phyloP scores from a whole-genome alignment of 495 filamentous ascomycete species.

The Neurospora cerealis region DNA sequence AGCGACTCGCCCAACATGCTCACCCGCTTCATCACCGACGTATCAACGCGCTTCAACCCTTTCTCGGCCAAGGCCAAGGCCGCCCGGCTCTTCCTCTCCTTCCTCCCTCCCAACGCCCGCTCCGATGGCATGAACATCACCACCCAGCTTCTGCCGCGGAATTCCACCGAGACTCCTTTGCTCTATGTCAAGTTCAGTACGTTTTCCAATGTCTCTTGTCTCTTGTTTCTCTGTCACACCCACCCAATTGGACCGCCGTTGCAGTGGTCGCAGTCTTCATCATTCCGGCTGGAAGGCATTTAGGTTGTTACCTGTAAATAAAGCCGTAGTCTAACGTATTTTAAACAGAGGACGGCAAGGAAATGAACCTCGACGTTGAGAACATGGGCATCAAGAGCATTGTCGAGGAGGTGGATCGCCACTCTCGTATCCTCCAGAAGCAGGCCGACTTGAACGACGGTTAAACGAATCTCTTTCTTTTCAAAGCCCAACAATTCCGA shows the following conservation, averaged over 20 bases:
- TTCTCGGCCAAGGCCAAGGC: conserved; percentile 69
- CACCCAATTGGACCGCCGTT: background rate
- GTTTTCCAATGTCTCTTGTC: conserved; percentile 19
- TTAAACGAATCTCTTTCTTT: conserved; percentile 3
- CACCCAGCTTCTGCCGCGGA: conserved; percentile 63
- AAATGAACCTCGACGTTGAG: conserved; percentile 58
- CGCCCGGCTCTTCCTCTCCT: conserved; percentile 74
- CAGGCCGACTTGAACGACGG: conserved; percentile 67
- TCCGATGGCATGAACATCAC: conserved; percentile 62
- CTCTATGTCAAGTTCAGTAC: conserved; percentile 75
- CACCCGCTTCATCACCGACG: conserved; percentile 73
- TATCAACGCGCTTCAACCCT: conserved; percentile 82
- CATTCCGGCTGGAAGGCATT: too few species aligned
- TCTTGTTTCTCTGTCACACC: background rate
- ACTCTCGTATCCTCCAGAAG: conserved; percentile 70
- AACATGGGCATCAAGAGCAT: conserved; percentile 79
- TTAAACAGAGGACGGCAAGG: conserved; percentile 67
- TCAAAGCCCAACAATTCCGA: background rate
- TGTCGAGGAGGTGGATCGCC: conserved; percentile 78
- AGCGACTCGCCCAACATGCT: conserved; percentile 53
- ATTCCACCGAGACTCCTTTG: conserved; percentile 48
- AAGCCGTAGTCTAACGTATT: conserved; percentile 1
- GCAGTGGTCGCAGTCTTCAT: background rate
- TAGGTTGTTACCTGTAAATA: too few species aligned
- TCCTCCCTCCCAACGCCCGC: conserved; percentile 73